Evolutionary conservation across 2,329 filamentous ascomycete species (phyloP).

Genomic region (Trichoderma citrinoviride): DNA sequence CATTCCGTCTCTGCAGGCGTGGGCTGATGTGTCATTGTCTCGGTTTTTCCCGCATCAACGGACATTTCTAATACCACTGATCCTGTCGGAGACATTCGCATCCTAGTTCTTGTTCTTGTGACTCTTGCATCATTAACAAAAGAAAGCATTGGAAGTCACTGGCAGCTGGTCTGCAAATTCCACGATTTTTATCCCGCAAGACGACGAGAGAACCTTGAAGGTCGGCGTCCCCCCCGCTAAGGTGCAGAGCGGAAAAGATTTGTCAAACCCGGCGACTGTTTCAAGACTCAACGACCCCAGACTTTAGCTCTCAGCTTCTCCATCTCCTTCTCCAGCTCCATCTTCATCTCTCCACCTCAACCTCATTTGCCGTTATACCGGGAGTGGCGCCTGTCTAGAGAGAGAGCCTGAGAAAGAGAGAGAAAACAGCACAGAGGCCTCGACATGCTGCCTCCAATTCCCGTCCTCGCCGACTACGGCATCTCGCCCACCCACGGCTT

Average conservation of each 20-base stretch:
- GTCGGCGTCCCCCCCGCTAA: not conserved
- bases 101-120: not conserved
- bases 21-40: not conserved
- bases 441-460: constrained; percentile 59
- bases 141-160: not conserved
- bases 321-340: not conserved
- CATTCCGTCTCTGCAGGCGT: not conserved
- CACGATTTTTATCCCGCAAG: constrained; percentile 6
- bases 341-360: not conserved
- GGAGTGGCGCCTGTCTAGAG: not conserved
- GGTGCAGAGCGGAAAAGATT: not conserved
- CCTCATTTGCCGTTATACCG: not conserved
- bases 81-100: not conserved
- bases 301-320: not conserved
- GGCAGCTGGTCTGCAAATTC: not conserved
- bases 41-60: not conserved
- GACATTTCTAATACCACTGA: not conserved
- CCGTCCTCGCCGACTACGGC: constrained; percentile 71
- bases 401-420: not conserved
- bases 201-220: not conserved
- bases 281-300: not conserved
- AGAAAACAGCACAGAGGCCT: not conserved
- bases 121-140: not conserved
- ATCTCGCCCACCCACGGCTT: constrained; percentile 80
- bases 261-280: constrained; percentile 4